Evolutionary conservation across 306 rosid genomes (phyloP).

Genomic region (Dalbergia oliveri): DNA sequence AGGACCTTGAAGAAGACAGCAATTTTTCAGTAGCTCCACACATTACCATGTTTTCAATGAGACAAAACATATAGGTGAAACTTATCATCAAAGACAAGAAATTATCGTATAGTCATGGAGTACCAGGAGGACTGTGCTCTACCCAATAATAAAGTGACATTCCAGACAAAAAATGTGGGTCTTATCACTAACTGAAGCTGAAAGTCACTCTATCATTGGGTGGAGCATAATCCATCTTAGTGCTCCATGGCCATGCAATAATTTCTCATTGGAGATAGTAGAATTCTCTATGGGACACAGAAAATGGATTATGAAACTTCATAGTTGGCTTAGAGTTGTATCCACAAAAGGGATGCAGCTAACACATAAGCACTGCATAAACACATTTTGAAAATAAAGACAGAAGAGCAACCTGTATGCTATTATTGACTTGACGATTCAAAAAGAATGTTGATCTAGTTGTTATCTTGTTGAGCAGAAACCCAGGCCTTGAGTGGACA

Average conservation of each 20-base stretch:
- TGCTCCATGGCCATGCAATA: no score
- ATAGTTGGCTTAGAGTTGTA: neutral
- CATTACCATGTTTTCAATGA: neutral
- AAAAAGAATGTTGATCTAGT: conserved; percentile 81
- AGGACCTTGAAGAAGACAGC: neutral
- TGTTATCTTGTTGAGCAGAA: conserved; percentile 83
- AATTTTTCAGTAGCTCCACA: neutral
- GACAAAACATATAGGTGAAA: neutral
- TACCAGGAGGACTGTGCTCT: no score
- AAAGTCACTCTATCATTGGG: no score
- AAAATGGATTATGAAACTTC: conserved; percentile 13
- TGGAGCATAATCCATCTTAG: no score
- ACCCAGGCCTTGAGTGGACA: conserved; percentile 96
- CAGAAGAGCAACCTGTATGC: conserved; percentile 78
- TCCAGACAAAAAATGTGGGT: no score
- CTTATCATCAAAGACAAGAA: conserved; percentile 10
- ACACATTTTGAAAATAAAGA: conserved; percentile 8
- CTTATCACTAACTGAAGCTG: no score
- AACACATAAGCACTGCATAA: neutral
- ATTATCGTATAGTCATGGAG: no score
- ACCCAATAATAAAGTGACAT: no score
- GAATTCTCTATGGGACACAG: neutral
- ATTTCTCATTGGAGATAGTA: no score
- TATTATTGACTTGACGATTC: conserved; percentile 93
- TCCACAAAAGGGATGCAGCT: neutral